Base-by-base conservation (phyloP, 495 filamentous ascomycete species). In the Penicillium subrubescens region DNA sequence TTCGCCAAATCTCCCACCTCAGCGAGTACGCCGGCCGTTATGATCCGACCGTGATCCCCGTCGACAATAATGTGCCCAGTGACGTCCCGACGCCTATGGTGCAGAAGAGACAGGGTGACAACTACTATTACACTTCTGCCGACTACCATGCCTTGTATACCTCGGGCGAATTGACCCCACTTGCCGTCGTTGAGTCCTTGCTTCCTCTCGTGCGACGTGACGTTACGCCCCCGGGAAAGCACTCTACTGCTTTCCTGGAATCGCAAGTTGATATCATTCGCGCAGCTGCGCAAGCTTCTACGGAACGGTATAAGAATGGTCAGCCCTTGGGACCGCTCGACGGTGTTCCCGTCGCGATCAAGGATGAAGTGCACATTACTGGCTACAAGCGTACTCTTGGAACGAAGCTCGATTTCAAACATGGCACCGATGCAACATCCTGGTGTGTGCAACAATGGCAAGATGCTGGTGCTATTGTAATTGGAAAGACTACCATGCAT, bases 401-500 rank as follows among this genome's bases (percentile, higher is more conserved):
- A 12, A 86, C 84, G 31, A 79, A 80, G 57, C 78, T 84, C 23
- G 84, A 88, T 66, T 88, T 87, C 59, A 76, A 83, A 21, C 82
- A 82, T 53, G 79, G 79, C 5, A 66, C 62, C 14, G 68, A 79
- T 59, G 80, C 62, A 3, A 91, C 88, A 2, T 83, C 82, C 10
- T 96, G 92, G 91, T 92, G 90, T 65, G 86, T 93, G 25, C 81
- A 81, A 72, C 86, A 91, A 77, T 85, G 90, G 78, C 81, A 89
- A 67, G 89, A 95, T 51, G 88, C 87, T 0, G 94, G 94, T 2
- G 93, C 88, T 12, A 84, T 97, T 44, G 81, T 97, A 21, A 73
- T 97, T 57, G 94, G 93, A 14, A 97, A 96, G 77, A 84, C 88
- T 31, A 94, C 87, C 44, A 97, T 97, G 94, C 93, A 97, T 75